phyloP scores from a whole-genome alignment of 495 filamentous ascomycete genomes.

The Aspergillus sclerotiicarbonarius region DNA sequence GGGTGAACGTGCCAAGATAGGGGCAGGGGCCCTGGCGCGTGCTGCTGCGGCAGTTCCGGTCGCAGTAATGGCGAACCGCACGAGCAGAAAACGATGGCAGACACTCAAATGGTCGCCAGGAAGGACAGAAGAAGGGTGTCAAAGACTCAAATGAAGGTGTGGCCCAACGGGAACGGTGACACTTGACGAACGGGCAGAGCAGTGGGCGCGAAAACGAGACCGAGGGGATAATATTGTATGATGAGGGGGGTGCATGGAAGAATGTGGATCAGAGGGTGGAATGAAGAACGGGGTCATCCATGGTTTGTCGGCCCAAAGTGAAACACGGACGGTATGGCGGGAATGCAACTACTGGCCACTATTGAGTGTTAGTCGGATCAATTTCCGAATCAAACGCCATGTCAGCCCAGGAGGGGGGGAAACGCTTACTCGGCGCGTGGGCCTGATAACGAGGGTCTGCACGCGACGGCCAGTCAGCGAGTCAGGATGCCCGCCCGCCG shows the following conservation, averaged over 20 bases:
- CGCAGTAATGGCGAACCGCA: background rate
- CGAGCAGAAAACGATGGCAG: background rate
- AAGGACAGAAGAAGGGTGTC: background rate
- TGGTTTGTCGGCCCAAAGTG: background rate
- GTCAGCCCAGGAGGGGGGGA: background rate
- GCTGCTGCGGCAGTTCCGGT: background rate
- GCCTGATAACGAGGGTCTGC: no score
- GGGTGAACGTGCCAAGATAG: conserved; percentile 16
- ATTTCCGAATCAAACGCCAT: background rate
- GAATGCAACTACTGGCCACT: background rate
- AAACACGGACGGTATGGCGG: background rate
- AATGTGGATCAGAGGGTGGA: background rate
- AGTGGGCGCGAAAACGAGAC: background rate
- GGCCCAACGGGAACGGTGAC: background rate
- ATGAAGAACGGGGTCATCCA: background rate
- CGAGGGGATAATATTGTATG: background rate
- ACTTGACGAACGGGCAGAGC: background rate
- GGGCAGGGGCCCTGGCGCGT: conserved; percentile 16
- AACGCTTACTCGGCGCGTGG: background rate
- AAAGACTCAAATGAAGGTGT: background rate
- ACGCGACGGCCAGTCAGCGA: background rate
- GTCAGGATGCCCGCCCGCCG: background rate
- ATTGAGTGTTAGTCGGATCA: background rate
- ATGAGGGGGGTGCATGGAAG: background rate
- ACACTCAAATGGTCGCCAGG: background rate